Evolutionary conservation across 2,329 filamentous ascomycete species (phyloP), one percentile per base, ranked within the genome.

Genomic region (Aspergillus sp.): DNA sequence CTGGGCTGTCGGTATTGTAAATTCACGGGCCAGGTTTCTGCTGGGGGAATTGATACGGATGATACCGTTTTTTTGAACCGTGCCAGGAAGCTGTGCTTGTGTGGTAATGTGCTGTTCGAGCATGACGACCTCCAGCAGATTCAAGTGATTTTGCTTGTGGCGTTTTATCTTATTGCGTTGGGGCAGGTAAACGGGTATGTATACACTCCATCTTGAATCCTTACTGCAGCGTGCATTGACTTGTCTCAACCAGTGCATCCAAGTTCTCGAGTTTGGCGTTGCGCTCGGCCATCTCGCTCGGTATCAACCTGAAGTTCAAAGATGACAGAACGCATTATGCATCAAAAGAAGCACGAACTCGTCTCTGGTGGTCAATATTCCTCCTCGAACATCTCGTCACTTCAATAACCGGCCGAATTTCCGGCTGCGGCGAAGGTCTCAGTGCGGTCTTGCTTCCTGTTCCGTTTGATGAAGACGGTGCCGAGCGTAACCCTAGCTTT

Each of bases 301-400:
- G 75, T 0, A 69, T 79, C 41, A 77, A 79, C 44, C 67, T 79
- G 39, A 71, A 70, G 23, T 72, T 76, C 15, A 70, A 68, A 25
- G 75, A 76, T 43, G 62, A 63, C 9, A 66, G 66, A 7, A 68
- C 74, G n/a, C 64, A 72, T 21, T 63, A 71, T 35, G 65, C 65
- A 3, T 70, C 75, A 3, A 78, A 75, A 60, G 76, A 78, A 65
- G 70, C 73, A 14, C 74, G 76, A 3, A 68, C 68, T 47, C 70
- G 75, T 6, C 67, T 78, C 2, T 79, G 77, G 77, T 79, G 76
- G 73, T 74, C 76, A 4, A 70, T 79, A 17, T 77, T 73, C 25
- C 62, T 66, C 9, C 63, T 79, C 2, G 77, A 79, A 55, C 72
- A 76, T 41, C 66, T 75, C 3, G 62, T 79, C n/a, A 70, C 73